Conservation (phyloP, 2,329 filamentous ascomycete genomes). For the Paraphoma sp. region DNA sequence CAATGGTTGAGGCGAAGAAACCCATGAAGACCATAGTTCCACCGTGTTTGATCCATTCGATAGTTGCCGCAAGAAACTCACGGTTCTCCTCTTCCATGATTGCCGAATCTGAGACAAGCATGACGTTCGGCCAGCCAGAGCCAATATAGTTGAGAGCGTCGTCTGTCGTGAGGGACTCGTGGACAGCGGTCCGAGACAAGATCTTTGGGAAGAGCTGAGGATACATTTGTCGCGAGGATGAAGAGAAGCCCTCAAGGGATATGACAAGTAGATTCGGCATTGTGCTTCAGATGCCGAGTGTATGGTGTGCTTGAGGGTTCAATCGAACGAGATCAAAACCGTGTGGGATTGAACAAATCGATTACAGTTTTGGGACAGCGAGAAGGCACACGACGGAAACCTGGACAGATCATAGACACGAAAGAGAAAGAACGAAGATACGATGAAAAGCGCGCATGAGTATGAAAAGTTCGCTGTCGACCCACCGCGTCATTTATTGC, state of each 20-base stretch:
- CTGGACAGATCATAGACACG: too few species aligned
- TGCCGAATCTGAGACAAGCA: slow-evolving; percentile 29
- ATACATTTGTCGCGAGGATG: slow-evolving; percentile 31
- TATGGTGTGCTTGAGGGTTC: background rate
- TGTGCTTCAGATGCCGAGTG: background rate
- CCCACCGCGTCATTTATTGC: background rate
- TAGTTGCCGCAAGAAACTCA: slow-evolving; percentile 17
- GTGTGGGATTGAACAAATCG: too few species aligned
- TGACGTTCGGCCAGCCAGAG: slow-evolving; percentile 30
- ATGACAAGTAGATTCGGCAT: slow-evolving; percentile 34
- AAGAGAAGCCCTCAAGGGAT: slow-evolving; percentile 31
- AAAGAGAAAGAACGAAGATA: background rate
- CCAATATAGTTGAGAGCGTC: slow-evolving; percentile 29
- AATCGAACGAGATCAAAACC: too few species aligned
- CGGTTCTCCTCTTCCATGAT: slow-evolving; percentile 19
- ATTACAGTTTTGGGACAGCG: too few species aligned
- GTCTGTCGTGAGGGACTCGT: slow-evolving; percentile 28
- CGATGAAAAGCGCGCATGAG: background rate
- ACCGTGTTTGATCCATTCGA: slow-evolving; percentile 24
- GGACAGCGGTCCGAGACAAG: slow-evolving; percentile 25
- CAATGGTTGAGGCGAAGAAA: slow-evolving; percentile 22
- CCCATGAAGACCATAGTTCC: slow-evolving; percentile 32
- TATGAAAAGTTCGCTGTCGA: background rate
- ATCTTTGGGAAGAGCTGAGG: slow-evolving; percentile 30
- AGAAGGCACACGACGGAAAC: too few species aligned